Evolutionary conservation across 2,329 filamentous ascomycete species (phyloP), one percentile per base, ranked within the genome.

Genomic region (Davidsoniella virescens): DNA sequence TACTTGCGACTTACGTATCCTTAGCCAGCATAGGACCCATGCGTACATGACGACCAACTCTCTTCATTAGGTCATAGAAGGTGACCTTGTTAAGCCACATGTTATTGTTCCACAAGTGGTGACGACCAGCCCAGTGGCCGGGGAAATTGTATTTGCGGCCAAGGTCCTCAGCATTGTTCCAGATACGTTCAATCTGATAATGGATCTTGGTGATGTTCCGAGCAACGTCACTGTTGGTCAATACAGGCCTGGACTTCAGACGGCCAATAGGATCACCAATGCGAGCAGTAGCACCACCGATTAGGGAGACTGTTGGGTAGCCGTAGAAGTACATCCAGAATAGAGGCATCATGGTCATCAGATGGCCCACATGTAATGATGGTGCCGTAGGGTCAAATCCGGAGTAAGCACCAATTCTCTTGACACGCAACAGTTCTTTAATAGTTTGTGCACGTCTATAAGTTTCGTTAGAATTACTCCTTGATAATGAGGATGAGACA

Each of bases 21-120:
- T 87, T 80, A 48, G 80, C 78, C 53, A 98, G 71, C 85, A 98
- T 87, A 2, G 87, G 75, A 1, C 90, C 87, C 47, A 98, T 67
- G 52, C 90, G 74, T 61, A 87, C 78, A 43, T 79, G 73, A 29
- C 72, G 74, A 2, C 87, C 92, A 26, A 95, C 67, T 51, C 80
- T 73, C 60, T 76, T 75, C 56, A 93, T 68, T 47, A 95, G 75
- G 43, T 94, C 84, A 45, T 86, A 69, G 42, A 94, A 70, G 1
- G 78, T 71, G 41, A 85, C 65, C 38, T 74, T 76, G 56, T 82
- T 76, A 67, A 88, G 78, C 92, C 92, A 98, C 46, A 71, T 70
- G 55, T 78, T 82, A 64, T 98, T 98, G 66, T 94, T 93, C 25
- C 80, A 63, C 37, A 95, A 59, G 18, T 74, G 75, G 50, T 79